Evolutionary conservation across 768 basidiomycete species (phyloP).

Genomic region (Hypholoma sublateritium): DNA sequence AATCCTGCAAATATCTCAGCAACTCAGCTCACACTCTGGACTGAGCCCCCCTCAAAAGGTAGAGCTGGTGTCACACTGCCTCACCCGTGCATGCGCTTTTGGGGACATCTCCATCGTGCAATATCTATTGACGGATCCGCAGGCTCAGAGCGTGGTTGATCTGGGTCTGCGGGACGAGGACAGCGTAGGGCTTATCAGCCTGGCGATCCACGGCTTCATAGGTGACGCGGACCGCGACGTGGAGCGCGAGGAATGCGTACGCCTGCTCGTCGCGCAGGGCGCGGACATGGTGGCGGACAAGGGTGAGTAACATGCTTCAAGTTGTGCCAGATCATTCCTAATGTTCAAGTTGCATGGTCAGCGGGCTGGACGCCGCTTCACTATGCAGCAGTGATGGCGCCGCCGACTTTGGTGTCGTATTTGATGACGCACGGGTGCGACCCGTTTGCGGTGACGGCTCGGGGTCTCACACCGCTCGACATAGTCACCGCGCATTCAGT

Average conservation of each 20-base stretch:
- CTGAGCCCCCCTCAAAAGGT: conserved; percentile 66
- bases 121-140: conserved; percentile 67
- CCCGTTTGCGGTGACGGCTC: conserved; percentile 71
- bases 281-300: conserved; percentile 68
- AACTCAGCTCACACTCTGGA: conserved; percentile 67
- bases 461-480: conserved; percentile 84
- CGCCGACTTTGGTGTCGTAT: conserved; percentile 89
- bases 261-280: conserved; percentile 77
- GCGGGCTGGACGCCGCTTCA: conserved; percentile 96
- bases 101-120: conserved; percentile 73
- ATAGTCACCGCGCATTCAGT: conserved; percentile 83
- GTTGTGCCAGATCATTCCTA: not conserved
- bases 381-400: conserved; percentile 84
- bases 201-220: conserved; percentile 79
- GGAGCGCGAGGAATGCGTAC: conserved; percentile 88
- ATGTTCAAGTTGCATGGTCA: conserved; percentile 27
- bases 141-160: conserved; percentile 67
- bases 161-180: conserved; percentile 79
- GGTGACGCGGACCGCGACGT: conserved; percentile 80
- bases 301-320: conserved; percentile 37
- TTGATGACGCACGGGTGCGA: conserved; percentile 92
- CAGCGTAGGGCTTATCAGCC: conserved; percentile 76
- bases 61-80: conserved; percentile 70
- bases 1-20: conserved; percentile 55
- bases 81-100: conserved; percentile 76